A percentile compares a stretch with the other conserved stretches of the same genome.
phyloP scores from a whole-genome alignment of 257 asterid genomes.

The Catharanthus roseus region DNA sequence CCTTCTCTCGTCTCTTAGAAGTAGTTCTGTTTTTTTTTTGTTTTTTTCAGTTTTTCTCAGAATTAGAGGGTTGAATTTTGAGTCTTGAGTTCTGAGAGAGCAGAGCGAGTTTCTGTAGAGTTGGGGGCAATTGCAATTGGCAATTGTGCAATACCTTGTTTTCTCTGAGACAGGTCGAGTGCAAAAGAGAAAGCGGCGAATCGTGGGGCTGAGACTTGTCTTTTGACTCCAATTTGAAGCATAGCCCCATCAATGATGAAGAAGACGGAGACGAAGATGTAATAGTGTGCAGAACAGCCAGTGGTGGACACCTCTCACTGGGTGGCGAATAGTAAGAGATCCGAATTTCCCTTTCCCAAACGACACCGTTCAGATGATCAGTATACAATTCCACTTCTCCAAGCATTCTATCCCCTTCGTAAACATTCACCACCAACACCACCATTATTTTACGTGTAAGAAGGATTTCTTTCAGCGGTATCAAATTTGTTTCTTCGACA shows the following conservation, averaged over 20 bases:
- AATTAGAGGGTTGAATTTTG: constrained; percentile 7
- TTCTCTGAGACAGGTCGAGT: constrained; percentile 87
- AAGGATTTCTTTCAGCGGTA: background rate
- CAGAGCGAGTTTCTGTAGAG: constrained; percentile 21
- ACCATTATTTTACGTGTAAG: constrained; percentile 19
- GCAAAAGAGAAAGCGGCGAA: constrained; percentile 74
- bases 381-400: constrained; percentile 72
- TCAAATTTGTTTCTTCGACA: constrained; percentile 8
- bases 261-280: constrained; percentile 15
- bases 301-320: constrained; percentile 92
- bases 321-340: constrained; percentile 67
- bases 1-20: background rate
- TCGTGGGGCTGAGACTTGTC: constrained; percentile 43
- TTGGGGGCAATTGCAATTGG: constrained; percentile 25
- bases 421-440: constrained; percentile 48
- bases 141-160: constrained; percentile 66
- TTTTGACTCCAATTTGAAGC: constrained; percentile 83
- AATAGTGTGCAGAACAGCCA: constrained; percentile 78
- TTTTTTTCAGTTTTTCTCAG: background rate
- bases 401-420: constrained; percentile 65
- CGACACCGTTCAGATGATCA: constrained; percentile 45
- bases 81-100: constrained; percentile 14
- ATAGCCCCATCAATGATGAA: constrained; percentile 33
- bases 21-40: too few relatives aligned
- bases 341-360: constrained; percentile 60